phyloP scores from a whole-genome alignment of 306 rosid species.

The Prosopis cineraria region DNA sequence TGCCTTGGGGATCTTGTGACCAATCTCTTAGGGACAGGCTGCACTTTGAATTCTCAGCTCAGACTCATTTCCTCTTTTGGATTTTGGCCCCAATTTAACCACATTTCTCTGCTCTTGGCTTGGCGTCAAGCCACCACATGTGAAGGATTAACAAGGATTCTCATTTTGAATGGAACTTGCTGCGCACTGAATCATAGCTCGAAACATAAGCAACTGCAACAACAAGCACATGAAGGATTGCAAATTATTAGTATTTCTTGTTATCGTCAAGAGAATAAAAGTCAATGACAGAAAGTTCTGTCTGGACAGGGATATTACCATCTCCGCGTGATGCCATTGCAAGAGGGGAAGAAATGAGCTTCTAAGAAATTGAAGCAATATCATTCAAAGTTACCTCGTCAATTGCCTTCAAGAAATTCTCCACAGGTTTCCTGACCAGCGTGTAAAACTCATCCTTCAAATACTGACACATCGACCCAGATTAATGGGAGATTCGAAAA shows the following conservation, averaged over 20 bases:
- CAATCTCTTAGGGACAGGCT: too few relatives aligned
- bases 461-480: neutral
- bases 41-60: neutral
- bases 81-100: slow-evolving; percentile 36
- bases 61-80: neutral
- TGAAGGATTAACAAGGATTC: slow-evolving; percentile 23
- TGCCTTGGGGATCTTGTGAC: neutral
- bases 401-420: slow-evolving; percentile 72
- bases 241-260: neutral
- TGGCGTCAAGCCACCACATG: neutral
- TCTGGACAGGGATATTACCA: slow-evolving; percentile 42
- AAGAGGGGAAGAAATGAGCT: slow-evolving; percentile 85
- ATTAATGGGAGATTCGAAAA: slow-evolving; percentile 14
- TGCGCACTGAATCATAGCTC: slow-evolving; percentile 77
- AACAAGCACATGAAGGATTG: slow-evolving; percentile 25
- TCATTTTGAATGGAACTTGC: slow-evolving; percentile 64
- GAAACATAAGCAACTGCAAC: slow-evolving; percentile 72
- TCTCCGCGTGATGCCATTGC: slow-evolving; percentile 92
- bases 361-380: slow-evolving; percentile 64
- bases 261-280: neutral
- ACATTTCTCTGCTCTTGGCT: neutral
- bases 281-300: slow-evolving; percentile 5
- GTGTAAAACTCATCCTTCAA: slow-evolving; percentile 18
- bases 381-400: slow-evolving; percentile 70
- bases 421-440: slow-evolving; percentile 73